These are phyloP conservation scores for Oropetium thomaeum DNA, from an alignment of 176 grass and related monocot species.

Conservation along the genomic window DNA sequence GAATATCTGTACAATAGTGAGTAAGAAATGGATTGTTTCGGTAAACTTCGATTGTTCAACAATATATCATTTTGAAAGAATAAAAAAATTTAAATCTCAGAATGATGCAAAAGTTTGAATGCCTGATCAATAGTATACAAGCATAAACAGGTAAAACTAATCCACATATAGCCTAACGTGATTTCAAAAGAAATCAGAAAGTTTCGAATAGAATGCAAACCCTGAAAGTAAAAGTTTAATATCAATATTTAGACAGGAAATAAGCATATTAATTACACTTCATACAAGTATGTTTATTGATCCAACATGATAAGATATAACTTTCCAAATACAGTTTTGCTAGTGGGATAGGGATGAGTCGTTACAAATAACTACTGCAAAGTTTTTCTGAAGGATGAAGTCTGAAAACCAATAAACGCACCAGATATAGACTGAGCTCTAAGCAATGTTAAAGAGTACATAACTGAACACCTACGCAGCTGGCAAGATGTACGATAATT, in stretches of 20 bases:
- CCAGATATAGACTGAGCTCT: not conserved
- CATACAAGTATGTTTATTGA: not conserved
- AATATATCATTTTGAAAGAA: not conserved
- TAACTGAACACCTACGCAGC: not conserved
- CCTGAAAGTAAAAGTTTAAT: not conserved
- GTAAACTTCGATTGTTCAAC: not conserved
- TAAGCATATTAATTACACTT: not conserved
- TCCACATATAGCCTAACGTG: slow-evolving; percentile 1
- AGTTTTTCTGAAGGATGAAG: not conserved
- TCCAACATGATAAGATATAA: not conserved
- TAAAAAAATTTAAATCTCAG: slow-evolving; percentile 12
- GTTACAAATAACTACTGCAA: not conserved
- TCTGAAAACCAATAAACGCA: not conserved
- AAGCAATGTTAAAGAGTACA: not conserved
- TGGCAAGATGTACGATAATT: not conserved
- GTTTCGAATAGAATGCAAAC: not conserved
- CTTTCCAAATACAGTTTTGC: slow-evolving; percentile 1
- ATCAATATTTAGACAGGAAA: not conserved
- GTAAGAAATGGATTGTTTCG: slow-evolving; percentile 10
- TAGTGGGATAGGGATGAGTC: not conserved
- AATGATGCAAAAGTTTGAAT: not conserved
- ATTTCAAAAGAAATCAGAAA: not conserved
- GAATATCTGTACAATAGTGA: not conserved
- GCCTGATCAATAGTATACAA: not conserved
- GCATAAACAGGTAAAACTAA: not conserved